Evolutionary conservation across 352 stramenopile genomes (phyloP).

Genomic region (Thalassiosira hispida): DNA sequence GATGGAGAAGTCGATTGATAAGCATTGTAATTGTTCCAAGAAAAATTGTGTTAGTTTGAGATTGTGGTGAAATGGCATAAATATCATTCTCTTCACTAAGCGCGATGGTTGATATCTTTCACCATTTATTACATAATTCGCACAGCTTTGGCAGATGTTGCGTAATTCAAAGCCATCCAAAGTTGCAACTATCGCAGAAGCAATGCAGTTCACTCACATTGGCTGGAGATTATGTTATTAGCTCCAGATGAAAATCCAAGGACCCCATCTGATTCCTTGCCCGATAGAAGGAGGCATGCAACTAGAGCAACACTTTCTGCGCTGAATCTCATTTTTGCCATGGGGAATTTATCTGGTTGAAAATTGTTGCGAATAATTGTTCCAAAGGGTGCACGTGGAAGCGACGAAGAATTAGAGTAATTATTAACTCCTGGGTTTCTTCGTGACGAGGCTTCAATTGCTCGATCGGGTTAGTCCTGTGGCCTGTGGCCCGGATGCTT

Average conservation of each 20-base stretch:
- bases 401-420: not conserved
- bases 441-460: too few species aligned
- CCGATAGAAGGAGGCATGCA: slow-evolving; percentile 21
- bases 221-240: slow-evolving; percentile 6
- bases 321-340: slow-evolving; percentile 34
- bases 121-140: slow-evolving; percentile 2
- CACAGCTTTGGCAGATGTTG: not conserved
- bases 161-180: not conserved
- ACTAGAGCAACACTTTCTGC: slow-evolving; percentile 25
- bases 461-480: too few species aligned
- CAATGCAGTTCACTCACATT: slow-evolving; percentile 13
- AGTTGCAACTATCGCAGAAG: not conserved
- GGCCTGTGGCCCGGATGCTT: too few species aligned
- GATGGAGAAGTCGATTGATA: not conserved
- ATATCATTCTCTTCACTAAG: not conserved
- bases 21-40: not conserved
- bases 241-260: slow-evolving; percentile 32
- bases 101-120: too few species aligned
- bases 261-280: slow-evolving; percentile 6
- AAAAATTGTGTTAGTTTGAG: not conserved
- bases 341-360: not conserved
- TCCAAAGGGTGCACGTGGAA: not conserved
- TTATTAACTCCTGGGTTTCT: too few species aligned
- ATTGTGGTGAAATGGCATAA: not conserved
- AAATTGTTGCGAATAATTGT: not conserved